Evolutionary conservation across 2,329 filamentous ascomycete genomes (phyloP).

Genomic region (Penicillium sp.): DNA sequence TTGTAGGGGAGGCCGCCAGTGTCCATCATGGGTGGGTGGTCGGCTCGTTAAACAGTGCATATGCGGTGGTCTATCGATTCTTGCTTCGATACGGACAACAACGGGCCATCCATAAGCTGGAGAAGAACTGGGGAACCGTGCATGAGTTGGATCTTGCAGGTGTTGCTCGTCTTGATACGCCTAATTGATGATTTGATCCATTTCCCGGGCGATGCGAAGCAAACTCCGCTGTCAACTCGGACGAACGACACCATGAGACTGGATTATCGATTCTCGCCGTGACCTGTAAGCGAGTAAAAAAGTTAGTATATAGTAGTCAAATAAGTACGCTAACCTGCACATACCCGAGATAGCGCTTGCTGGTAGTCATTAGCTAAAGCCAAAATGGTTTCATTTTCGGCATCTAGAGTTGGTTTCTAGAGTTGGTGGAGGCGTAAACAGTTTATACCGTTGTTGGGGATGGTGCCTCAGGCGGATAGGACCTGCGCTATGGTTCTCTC

Average conservation of each 20-base stretch:
- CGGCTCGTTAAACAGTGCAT: conserved; percentile 19
- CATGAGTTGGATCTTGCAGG: background rate
- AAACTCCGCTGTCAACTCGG: background rate
- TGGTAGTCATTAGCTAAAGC: background rate
- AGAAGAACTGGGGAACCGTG: background rate
- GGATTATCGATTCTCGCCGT: background rate
- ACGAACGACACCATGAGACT: background rate
- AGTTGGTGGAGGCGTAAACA: background rate
- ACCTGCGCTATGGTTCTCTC: background rate
- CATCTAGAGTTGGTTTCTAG: too few species aligned
- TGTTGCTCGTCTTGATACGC: background rate
- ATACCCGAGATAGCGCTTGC: background rate
- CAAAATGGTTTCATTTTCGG: background rate
- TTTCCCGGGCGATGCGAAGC: background rate
- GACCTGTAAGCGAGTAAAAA: background rate
- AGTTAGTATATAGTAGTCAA: too few species aligned
- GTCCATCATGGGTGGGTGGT: conserved; percentile 23
- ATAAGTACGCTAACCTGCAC: background rate
- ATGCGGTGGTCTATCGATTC: background rate
- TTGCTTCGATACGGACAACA: background rate
- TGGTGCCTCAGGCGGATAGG: background rate
- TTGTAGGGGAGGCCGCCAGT: conserved; percentile 18
- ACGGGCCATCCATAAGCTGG: background rate
- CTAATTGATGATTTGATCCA: background rate
- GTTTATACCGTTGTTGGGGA: background rate